These are phyloP conservation scores for Trichophyton rubrum DNA, from an alignment of 2,329 filamentous ascomycete genomes.

Conservation along the genomic window DNA sequence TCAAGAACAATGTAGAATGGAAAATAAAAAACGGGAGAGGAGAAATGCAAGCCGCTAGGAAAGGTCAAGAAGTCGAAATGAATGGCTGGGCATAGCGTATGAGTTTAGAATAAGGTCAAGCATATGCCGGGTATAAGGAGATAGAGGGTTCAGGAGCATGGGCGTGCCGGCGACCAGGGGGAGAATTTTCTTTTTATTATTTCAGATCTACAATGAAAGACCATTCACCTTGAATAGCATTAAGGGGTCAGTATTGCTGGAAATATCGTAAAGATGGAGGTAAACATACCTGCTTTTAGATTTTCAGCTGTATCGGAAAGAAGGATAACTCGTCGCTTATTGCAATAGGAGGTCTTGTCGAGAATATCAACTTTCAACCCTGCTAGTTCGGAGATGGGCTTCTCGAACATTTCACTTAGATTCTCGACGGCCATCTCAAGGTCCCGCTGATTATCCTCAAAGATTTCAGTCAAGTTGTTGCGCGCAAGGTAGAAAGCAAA, in stretches of 20 bases:
- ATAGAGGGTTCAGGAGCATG: background rate
- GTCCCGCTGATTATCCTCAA: constrained; percentile 98
- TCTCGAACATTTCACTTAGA: constrained; percentile 98
- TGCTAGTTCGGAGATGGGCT: constrained; percentile 74
- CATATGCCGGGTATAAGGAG: background rate
- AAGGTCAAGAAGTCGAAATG: background rate
- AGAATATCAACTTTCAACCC: constrained; percentile 92
- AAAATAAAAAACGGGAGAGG: background rate
- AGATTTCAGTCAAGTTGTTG: constrained; percentile 93
- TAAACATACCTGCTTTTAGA: constrained; percentile 62
- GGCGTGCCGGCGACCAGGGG: background rate
- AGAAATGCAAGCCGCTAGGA: background rate
- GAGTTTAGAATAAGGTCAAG: background rate
- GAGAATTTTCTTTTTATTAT: background rate
- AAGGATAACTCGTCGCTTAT: constrained; percentile 76
- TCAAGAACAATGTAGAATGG: background rate
- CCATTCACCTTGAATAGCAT: constrained; percentile 29
- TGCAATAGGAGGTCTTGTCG: constrained; percentile 97
- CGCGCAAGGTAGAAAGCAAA: constrained; percentile 95
- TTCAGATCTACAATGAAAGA: constrained; percentile 30
- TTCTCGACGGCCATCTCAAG: constrained; percentile 94
- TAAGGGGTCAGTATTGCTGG: background rate
- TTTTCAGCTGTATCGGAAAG: constrained; percentile 89
- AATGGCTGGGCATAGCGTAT: background rate
- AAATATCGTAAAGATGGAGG: background rate